Conservation (phyloP, 352 stramenopile genomes). For the Globisporangium nagaii region DNA sequence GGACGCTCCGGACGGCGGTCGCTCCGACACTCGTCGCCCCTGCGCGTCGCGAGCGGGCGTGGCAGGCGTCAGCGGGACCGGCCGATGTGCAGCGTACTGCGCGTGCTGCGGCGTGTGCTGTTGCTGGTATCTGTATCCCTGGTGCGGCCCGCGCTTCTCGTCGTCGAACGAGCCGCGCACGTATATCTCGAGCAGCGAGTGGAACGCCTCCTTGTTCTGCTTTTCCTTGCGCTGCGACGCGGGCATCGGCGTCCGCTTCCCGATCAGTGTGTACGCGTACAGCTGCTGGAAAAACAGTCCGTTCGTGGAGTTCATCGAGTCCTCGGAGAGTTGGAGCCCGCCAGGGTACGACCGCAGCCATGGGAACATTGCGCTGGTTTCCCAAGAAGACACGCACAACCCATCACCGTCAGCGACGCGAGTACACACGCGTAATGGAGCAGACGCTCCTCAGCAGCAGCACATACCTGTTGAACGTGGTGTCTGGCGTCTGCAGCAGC, state of each 20-base stretch:
- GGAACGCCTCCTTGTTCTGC: slow-evolving; percentile 55
- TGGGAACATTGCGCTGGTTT: slow-evolving; percentile 57
- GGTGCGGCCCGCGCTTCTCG: slow-evolving; percentile 1
- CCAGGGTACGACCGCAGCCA: slow-evolving; percentile 67
- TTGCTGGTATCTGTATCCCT: slow-evolving; percentile 5
- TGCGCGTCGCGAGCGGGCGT: background rate
- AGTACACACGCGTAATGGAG: background rate
- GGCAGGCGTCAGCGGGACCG: background rate
- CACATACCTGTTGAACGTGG: slow-evolving; percentile 40
- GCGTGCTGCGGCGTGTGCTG: slow-evolving; percentile 4
- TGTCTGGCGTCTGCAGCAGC: slow-evolving; percentile 60
- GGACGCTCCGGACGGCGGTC: slow-evolving; percentile 1
- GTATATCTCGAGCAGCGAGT: slow-evolving; percentile 62
- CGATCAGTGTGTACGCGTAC: slow-evolving; percentile 76
- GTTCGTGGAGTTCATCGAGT: slow-evolving; percentile 60
- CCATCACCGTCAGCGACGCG: background rate
- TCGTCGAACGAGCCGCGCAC: slow-evolving; percentile 61
- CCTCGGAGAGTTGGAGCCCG: slow-evolving; percentile 35
- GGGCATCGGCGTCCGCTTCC: slow-evolving; percentile 40
- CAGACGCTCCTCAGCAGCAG: background rate
- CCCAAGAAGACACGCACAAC: background rate
- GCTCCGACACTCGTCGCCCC: background rate
- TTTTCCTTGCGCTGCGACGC: slow-evolving; percentile 46
- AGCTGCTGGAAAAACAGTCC: slow-evolving; percentile 84
- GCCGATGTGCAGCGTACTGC: slow-evolving; percentile 1